Conservation (phyloP, 805 yeast genomes). For the Crinitomyces ghanaensis region DNA sequence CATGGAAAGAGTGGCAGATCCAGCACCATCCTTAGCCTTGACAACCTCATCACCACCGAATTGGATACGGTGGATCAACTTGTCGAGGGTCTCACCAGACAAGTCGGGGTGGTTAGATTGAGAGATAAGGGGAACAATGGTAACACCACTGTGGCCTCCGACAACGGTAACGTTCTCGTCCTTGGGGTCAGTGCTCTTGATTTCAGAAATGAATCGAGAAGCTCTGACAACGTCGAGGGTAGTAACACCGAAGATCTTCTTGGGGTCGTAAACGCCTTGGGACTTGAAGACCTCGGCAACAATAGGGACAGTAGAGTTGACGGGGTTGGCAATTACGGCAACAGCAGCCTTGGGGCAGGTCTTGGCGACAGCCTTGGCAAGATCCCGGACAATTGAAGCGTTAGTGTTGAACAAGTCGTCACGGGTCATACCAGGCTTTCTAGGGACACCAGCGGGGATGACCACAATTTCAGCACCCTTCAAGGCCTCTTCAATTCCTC, state of each 20-base stretch:
- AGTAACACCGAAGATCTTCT: conserved; percentile 91
- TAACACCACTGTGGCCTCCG: conserved; percentile 96
- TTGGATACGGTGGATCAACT: conserved; percentile 77
- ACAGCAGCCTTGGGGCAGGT: conserved; percentile 75
- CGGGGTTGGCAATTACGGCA: conserved; percentile 84
- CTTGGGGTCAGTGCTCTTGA: conserved; percentile 60
- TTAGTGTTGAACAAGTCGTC: conserved; percentile 94
- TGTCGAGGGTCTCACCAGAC: conserved; percentile 53
- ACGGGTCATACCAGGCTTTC: conserved; percentile 99
- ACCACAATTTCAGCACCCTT: conserved; percentile 65
- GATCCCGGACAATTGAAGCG: conserved; percentile 88
- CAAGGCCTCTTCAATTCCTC: conserved; percentile 54
- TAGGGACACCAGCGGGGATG: conserved; percentile 97
- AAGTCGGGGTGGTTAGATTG: conserved; percentile 55
- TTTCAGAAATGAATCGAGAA: conserved; percentile 69
- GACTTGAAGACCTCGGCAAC: conserved; percentile 85
- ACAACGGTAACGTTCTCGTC: conserved; percentile 75
- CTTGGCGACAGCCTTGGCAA: conserved; percentile 78
- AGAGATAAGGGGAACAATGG: conserved; percentile 87
- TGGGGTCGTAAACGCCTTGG: conserved; percentile 81
- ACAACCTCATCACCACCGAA: conserved; percentile 97
- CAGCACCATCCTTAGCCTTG: conserved; percentile 86
- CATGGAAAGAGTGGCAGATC: conserved; percentile 93
- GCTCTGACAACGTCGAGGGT: conserved; percentile 88
- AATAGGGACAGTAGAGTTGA: conserved; percentile 94